These are phyloP conservation scores for Zymoseptoria pseudotritici DNA, from an alignment of 2,329 filamentous ascomycete species.

Conservation along the genomic window DNA sequence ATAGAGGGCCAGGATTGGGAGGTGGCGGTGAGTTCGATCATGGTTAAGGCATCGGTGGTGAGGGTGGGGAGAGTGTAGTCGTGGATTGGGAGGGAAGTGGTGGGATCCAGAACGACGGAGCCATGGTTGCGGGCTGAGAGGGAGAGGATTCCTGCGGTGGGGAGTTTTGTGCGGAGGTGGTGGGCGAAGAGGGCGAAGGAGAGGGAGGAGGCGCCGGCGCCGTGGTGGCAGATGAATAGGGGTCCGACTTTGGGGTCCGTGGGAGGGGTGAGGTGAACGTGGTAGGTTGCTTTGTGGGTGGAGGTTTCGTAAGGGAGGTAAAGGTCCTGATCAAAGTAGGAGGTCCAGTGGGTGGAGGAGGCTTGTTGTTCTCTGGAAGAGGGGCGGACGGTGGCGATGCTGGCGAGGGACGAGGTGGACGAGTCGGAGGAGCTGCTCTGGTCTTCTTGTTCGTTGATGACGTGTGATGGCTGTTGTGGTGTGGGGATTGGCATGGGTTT, in stretches of 20 bases:
- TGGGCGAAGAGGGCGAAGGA: slow-evolving; percentile 78
- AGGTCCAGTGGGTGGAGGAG: slow-evolving; percentile 72
- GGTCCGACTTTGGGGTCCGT: slow-evolving; percentile 54
- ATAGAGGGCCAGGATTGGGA: slow-evolving; percentile 66
- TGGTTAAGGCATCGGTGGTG: slow-evolving; percentile 61
- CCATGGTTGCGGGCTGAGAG: slow-evolving; percentile 85
- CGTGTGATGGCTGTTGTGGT: slow-evolving; percentile 8
- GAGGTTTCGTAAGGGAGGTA: slow-evolving; percentile 51
- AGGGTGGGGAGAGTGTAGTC: slow-evolving; percentile 70
- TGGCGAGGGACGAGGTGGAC: slow-evolving; percentile 82
- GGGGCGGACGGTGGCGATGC: slow-evolving; percentile 48
- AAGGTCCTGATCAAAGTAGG: slow-evolving; percentile 84
- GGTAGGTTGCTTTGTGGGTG: slow-evolving; percentile 54
- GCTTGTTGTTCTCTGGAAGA: slow-evolving; percentile 35
- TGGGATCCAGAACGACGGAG: slow-evolving; percentile 48
- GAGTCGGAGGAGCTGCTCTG: slow-evolving; percentile 48
- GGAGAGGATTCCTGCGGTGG: slow-evolving; percentile 74
- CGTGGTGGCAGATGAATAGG: slow-evolving; percentile 89
- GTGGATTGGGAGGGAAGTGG: slow-evolving; percentile 34
- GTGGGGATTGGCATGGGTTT: not conserved
- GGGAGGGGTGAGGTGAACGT: slow-evolving; percentile 83
- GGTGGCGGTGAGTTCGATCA: slow-evolving; percentile 59
- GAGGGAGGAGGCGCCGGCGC: slow-evolving; percentile 84
- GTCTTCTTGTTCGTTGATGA: slow-evolving; percentile 27
- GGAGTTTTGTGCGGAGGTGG: slow-evolving; percentile 69